phyloP scores from a whole-genome alignment of 768 basidiomycete species.

The Trametes coccinea region DNA sequence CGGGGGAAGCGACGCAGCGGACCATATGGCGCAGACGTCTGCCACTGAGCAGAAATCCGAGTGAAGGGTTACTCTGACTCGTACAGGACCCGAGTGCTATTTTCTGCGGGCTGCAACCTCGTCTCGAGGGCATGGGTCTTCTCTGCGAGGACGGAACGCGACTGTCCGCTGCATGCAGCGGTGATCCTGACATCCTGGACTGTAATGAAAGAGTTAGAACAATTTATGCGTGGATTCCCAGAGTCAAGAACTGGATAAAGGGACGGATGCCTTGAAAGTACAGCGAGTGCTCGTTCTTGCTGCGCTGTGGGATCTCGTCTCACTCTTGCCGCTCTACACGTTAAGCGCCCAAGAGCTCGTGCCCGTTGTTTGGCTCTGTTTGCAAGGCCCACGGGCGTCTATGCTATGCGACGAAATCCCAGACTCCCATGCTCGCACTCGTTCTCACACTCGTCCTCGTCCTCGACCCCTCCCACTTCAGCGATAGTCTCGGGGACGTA shows the following conservation, averaged over 20 bases:
- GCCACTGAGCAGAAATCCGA: too few species aligned
- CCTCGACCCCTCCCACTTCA: neutral
- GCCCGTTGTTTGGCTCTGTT: neutral
- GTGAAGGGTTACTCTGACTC: neutral
- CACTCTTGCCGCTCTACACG: neutral
- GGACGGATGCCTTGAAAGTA: neutral
- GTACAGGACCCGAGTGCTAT: neutral
- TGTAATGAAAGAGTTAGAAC: neutral
- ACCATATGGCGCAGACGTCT: neutral
- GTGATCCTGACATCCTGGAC: neutral
- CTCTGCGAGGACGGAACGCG: neutral
- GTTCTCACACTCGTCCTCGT: neutral
- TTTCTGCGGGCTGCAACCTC: neutral
- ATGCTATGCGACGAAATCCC: too few species aligned
- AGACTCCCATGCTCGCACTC: neutral
- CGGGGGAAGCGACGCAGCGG: neutral
- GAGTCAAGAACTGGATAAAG: slow-evolving; percentile 3
- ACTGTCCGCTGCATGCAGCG: neutral
- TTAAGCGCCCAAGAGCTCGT: neutral
- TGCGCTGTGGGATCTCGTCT: slow-evolving; percentile 2
- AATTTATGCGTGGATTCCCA: neutral
- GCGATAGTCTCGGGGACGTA: too few species aligned
- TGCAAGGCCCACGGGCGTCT: neutral
- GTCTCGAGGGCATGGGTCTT: too few species aligned
- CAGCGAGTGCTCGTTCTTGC: neutral